Conservation (phyloP, 1,284 basidiomycete genomes). For the Ganoderma lucidum region DNA sequence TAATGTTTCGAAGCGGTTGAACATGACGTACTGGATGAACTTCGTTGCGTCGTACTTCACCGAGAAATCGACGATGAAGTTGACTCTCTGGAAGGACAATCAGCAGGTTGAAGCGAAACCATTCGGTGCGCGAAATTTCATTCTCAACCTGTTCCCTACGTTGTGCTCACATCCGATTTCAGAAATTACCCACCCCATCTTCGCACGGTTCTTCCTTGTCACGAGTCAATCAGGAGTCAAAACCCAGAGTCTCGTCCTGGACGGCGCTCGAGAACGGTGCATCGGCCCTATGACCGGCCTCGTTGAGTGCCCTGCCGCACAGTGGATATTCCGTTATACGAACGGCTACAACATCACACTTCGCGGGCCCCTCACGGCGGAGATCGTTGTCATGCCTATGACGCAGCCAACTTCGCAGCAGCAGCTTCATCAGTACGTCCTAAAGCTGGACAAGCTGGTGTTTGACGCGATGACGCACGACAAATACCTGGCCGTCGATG, state of each 20-base stretch:
- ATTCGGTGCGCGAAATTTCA: conserved; percentile 65
- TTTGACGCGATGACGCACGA: conserved; percentile 76
- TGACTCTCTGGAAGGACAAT: conserved; percentile 85
- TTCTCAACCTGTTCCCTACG: conserved; percentile 77
- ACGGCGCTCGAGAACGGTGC: conserved; percentile 73
- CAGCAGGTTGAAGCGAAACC: conserved; percentile 77
- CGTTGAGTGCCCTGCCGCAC: conserved; percentile 71
- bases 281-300: conserved; percentile 56
- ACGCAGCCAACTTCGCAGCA: conserved; percentile 32
- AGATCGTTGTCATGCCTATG: conserved; percentile 51
- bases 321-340: conserved; percentile 79
- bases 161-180: conserved; percentile 15
- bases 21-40: conserved; percentile 68
- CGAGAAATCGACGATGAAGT: conserved; percentile 69
- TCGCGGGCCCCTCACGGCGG: conserved; percentile 71
- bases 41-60: conserved; percentile 73
- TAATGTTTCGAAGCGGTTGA: conserved; percentile 55
- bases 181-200: conserved; percentile 80
- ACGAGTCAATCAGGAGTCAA: conserved; percentile 83
- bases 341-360: conserved; percentile 80
- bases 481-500: conserved; percentile 70
- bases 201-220: conserved; percentile 84
- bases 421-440: conserved; percentile 31
- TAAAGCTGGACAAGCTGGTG: conserved; percentile 73
- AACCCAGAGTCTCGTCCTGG: conserved; percentile 75